Evolutionary conservation across 352 stramenopile species (phyloP).

Genomic region (Phytophthora foliorum): DNA sequence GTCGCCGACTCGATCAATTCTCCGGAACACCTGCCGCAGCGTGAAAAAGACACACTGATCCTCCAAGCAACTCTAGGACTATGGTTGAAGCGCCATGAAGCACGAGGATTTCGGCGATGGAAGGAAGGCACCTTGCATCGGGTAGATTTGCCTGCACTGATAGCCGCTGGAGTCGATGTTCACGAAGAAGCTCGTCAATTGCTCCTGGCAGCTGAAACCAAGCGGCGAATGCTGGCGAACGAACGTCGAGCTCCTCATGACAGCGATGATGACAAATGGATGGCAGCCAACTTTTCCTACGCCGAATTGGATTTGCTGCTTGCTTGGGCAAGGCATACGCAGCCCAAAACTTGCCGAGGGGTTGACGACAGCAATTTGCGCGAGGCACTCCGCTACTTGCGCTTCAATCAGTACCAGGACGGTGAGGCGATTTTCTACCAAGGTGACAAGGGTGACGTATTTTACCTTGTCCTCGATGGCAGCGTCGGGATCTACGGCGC

Average conservation of each 20-base stretch:
- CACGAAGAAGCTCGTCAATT: conserved; percentile 38
- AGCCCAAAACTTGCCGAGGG: conserved; percentile 56
- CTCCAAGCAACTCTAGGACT: conserved; percentile 35
- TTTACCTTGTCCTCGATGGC: conserved; percentile 66
- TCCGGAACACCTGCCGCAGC: conserved; percentile 14
- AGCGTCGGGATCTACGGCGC: conserved; percentile 64
- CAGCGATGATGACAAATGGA: conserved; percentile 15
- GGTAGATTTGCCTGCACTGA: conserved; percentile 22
- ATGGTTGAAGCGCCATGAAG: conserved; percentile 27
- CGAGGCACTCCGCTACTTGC: conserved; percentile 55
- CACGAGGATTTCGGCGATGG: conserved; percentile 35
- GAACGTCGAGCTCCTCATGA: conserved; percentile 8
- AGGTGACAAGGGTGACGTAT: conserved; percentile 62
- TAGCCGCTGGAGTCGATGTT: conserved; percentile 27
- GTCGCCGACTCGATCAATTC: conserved; percentile 30
- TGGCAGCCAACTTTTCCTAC: conserved; percentile 33
- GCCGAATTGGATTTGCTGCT: conserved; percentile 51
- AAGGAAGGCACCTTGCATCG: conserved; percentile 29
- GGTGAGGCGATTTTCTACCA: conserved; percentile 65
- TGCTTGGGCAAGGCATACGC: conserved; percentile 50
- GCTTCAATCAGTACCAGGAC: conserved; percentile 53
- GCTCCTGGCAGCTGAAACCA: conserved; percentile 37
- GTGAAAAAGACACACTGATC: conserved; percentile 22
- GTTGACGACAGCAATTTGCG: conserved; percentile 48
- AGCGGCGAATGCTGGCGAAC: conserved; percentile 21